phyloP scores from a whole-genome alignment of 768 basidiomycete species.

The Gyrodon lividus region DNA sequence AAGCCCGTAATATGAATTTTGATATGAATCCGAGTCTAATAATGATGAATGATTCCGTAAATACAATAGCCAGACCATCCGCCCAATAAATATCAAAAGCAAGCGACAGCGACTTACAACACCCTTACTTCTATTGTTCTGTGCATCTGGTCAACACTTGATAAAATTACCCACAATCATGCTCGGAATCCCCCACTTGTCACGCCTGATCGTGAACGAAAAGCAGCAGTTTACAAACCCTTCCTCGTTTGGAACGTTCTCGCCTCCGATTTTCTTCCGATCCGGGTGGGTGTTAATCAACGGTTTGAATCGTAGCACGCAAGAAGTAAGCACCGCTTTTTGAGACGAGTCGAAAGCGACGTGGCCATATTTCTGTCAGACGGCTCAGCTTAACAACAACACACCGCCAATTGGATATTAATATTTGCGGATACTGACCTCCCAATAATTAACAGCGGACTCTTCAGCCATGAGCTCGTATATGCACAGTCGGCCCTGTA shows the following conservation, averaged over 20 bases:
- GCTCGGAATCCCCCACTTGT: constrained; percentile 84
- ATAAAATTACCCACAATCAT: constrained; percentile 93
- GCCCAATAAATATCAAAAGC: constrained; percentile 5
- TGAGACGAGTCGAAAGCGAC: constrained; percentile 91
- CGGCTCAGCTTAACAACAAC: not conserved
- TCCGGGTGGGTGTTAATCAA: constrained; percentile 42
- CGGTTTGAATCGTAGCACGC: constrained; percentile 81
- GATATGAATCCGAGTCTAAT: not conserved
- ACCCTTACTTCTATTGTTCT: not conserved
- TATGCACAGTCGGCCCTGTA: constrained; percentile 85
- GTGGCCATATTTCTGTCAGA: constrained; percentile 84
- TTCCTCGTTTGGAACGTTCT: constrained; percentile 51
- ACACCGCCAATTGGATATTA: too few relatives aligned
- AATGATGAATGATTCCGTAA: constrained; percentile 3
- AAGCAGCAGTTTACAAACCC: constrained; percentile 85
- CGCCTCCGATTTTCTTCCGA: constrained; percentile 29
- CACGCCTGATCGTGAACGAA: constrained; percentile 84
- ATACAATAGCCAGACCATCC: constrained; percentile 13
- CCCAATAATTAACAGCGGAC: constrained; percentile 96
- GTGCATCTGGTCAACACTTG: constrained; percentile 44
- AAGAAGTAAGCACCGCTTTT: constrained; percentile 91
- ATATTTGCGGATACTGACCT: constrained; percentile 55
- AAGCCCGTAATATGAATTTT: not conserved
- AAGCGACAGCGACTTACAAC: not conserved
- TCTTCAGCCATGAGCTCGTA: constrained; percentile 99